These are phyloP conservation scores for Yamadazyma sp. DNA, from an alignment of 805 yeast genomes.

Conservation along the genomic window DNA sequence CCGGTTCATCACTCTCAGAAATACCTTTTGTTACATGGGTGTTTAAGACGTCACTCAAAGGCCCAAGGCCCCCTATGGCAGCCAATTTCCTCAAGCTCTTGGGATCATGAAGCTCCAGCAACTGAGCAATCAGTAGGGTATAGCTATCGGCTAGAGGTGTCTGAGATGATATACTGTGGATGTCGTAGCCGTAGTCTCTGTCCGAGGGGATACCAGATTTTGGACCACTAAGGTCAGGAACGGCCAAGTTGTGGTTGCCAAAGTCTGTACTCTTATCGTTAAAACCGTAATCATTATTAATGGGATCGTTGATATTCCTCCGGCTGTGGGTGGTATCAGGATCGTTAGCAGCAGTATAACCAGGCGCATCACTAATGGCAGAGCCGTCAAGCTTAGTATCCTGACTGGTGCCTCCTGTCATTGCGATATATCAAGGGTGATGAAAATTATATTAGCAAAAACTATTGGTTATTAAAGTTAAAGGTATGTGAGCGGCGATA, in stretches of 20 bases:
- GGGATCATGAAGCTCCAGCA: conserved; percentile 59
- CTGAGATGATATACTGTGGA: conserved; percentile 13
- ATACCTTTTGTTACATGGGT: conserved; percentile 46
- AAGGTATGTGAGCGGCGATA: no score
- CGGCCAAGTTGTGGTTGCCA: neutral
- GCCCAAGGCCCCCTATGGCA: conserved; percentile 47
- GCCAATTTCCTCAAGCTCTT: conserved; percentile 49
- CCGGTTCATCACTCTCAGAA: conserved; percentile 29
- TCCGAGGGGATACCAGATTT: no score
- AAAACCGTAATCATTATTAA: no score
- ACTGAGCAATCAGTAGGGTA: conserved; percentile 23
- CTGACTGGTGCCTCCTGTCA: no score
- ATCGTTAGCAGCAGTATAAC: no score
- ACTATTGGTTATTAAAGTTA: no score
- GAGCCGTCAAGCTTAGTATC: no score
- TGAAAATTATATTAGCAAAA: no score
- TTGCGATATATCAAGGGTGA: no score
- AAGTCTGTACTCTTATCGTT: no score
- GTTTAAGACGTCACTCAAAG: conserved; percentile 29
- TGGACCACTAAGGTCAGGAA: conserved; percentile 1
- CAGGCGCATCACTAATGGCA: no score
- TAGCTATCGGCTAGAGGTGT: conserved; percentile 19
- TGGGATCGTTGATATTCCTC: neutral
- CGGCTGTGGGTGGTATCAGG: no score
- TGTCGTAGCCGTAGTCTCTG: conserved; percentile 1